These are phyloP conservation scores for Jackrogersella multiformis DNA, from an alignment of 495 filamentous ascomycete genomes.

Conservation along the genomic window DNA sequence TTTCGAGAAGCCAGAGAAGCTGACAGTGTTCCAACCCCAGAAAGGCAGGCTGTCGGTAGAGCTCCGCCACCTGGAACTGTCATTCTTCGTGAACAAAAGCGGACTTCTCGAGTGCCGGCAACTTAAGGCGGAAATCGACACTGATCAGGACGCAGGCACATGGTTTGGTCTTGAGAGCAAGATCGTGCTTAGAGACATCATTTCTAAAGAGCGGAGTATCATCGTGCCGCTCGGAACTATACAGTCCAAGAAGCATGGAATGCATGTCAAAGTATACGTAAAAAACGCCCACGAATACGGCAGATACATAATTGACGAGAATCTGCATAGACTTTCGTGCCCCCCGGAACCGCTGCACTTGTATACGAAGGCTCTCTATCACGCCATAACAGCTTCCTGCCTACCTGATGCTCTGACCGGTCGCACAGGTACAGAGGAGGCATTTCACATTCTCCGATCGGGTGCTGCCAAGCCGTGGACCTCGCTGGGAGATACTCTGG, in stretches of 20 bases:
- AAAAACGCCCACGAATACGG: constrained; percentile 44
- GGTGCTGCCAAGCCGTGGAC: constrained; percentile 58
- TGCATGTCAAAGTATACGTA: constrained; percentile 49
- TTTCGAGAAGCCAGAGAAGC: constrained; percentile 45
- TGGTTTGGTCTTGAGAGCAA: constrained; percentile 61
- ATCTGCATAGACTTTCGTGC: constrained; percentile 58
- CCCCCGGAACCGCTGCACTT: constrained; percentile 57
- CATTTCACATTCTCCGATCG: constrained; percentile 60
- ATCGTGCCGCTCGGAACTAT: constrained; percentile 50
- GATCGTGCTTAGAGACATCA: constrained; percentile 56
- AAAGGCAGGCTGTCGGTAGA: constrained; percentile 44
- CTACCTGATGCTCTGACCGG: constrained; percentile 66
- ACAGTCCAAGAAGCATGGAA: constrained; percentile 14
- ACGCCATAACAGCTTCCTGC: constrained; percentile 67
- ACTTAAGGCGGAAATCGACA: constrained; percentile 57
- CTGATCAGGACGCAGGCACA: constrained; percentile 60
- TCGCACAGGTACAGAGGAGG: constrained; percentile 69
- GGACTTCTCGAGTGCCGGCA: constrained; percentile 54
- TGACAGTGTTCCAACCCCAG: constrained; percentile 51
- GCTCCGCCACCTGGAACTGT: constrained; percentile 51
- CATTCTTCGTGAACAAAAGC: constrained; percentile 47
- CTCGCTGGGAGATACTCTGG: constrained; percentile 33
- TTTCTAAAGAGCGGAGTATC: constrained; percentile 44
- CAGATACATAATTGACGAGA: constrained; percentile 58
- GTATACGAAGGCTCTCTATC: constrained; percentile 63